These are phyloP conservation scores for Durotheca rogersii DNA, from an alignment of 495 filamentous ascomycete species.

Conservation along the genomic window DNA sequence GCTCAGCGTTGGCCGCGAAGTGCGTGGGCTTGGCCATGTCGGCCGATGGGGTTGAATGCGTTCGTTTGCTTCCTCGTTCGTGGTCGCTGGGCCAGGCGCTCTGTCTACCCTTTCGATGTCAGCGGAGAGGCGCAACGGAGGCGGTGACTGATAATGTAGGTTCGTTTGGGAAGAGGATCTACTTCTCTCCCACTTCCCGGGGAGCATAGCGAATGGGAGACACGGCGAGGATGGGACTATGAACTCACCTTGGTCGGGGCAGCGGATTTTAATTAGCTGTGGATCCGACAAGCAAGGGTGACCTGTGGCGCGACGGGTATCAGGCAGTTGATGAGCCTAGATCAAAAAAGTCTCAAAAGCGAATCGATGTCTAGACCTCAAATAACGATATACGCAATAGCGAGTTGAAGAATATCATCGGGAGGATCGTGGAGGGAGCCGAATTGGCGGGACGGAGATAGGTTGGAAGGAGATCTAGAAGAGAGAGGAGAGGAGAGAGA, in stretches of 20 bases:
- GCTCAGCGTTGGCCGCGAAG: slow-evolving; percentile 51
- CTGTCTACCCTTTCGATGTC: slow-evolving; percentile 12
- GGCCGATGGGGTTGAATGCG: slow-evolving; percentile 21
- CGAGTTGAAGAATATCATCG: slow-evolving; percentile 10
- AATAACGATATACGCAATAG: slow-evolving; percentile 28
- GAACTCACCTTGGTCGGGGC: slow-evolving; percentile 28
- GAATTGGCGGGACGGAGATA: too few relatives aligned
- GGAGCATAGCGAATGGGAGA: slow-evolving; percentile 20
- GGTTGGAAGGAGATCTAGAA: slow-evolving; percentile 4
- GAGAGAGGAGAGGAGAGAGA: slow-evolving; percentile 4
- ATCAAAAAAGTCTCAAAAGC: slow-evolving; percentile 28
- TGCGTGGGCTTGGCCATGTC: slow-evolving; percentile 61
- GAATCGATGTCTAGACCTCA: slow-evolving; percentile 26
- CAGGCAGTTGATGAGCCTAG: slow-evolving; percentile 27
- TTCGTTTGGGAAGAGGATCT: slow-evolving; percentile 3
- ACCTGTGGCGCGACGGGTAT: slow-evolving; percentile 34
- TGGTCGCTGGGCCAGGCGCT: slow-evolving; percentile 7
- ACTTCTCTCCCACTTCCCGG: slow-evolving; percentile 13
- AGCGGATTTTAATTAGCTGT: slow-evolving; percentile 33
- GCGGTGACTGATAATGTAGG: slow-evolving; percentile 8
- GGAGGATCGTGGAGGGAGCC: slow-evolving; percentile 7
- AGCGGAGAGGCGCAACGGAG: slow-evolving; percentile 14
- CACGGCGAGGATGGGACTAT: slow-evolving; percentile 25
- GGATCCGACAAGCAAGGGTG: slow-evolving; percentile 37
- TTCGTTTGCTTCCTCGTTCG: too few relatives aligned